Base-by-base conservation (phyloP, 148 eudicot species). In the Simmondsia chinensis region DNA sequence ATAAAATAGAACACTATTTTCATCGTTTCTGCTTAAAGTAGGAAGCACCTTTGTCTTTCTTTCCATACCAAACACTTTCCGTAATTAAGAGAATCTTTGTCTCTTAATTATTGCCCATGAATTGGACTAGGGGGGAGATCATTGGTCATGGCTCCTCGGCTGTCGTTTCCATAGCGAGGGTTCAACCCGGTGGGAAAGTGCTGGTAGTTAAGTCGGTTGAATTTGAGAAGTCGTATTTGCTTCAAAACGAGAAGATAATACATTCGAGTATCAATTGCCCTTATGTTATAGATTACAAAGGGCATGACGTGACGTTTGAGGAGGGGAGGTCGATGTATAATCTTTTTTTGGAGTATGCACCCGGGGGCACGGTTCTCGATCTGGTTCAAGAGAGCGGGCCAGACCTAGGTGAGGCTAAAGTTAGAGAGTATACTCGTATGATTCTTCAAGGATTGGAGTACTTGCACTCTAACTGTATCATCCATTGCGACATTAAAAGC, bases 401-500 rank as follows among this genome's bases (percentile, higher is more conserved):
- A 37, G 18, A 33, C 29, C 33, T 50, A 41, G 22, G 23, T 46
- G 54, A 57, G 13, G 15, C 39, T 24, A 8, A 10, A 5, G 18
- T 59, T 0, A 34, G 46, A 6, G 20, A 23, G 3, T 59, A 38
- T 9, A 33, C 58, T 0, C 27, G 26, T 4, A 61, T 36, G 0
- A 27, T 69, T 13, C 62, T 69, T 6, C 24, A 3, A 5, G 70
- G 70, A 16, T 10, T 64, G 16, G 58, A 35, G 31, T 50, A 64
- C 42, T 21, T 69, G 24, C 74, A 69, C 41, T 38, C 33, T 5
- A 49, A 44, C 8, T 41, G 56, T 34, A 33, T 69, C 7, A 46
- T 54, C 9, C 74, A 69, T 49, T 64, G 70, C 42, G 74, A 69
- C 28, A 34, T 69, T 22, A 63, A 64, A 38, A 39, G 53, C 25